Evolutionary conservation across 2,329 filamentous ascomycete genomes (phyloP).

Genomic region (Aureobasidium sp.): DNA sequence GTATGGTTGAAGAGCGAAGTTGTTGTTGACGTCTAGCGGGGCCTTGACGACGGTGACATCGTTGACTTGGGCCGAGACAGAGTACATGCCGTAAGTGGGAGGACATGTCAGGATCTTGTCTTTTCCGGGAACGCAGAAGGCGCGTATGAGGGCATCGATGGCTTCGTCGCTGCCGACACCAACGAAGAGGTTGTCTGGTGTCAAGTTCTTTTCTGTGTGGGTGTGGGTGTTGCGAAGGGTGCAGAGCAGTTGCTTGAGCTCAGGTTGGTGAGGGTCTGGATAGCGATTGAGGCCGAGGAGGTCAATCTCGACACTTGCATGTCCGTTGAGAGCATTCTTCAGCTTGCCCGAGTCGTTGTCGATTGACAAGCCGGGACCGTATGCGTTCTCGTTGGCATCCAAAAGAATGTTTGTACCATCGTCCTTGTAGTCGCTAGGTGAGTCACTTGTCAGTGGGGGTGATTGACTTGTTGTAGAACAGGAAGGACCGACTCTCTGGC

Average conservation of each 20-base stretch:
- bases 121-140: conserved; percentile 87
- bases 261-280: conserved; percentile 92
- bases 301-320: conserved; percentile 69
- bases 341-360: conserved; percentile 51
- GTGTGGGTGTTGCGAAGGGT: conserved; percentile 85
- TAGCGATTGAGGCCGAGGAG: conserved; percentile 91
- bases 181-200: conserved; percentile 88
- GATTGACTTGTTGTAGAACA: neutral
- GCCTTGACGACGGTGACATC: conserved; percentile 88
- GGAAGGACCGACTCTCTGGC: conserved; percentile 54
- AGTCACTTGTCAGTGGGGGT: conserved; percentile 26
- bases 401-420: conserved; percentile 96
- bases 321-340: conserved; percentile 47
- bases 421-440: conserved; percentile 88
- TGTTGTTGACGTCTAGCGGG: conserved; percentile 77
- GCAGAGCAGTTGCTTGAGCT: conserved; percentile 90
- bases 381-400: conserved; percentile 98
- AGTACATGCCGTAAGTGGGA: conserved; percentile 99
- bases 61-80: conserved; percentile 94
- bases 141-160: conserved; percentile 93
- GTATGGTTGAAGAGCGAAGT: conserved; percentile 78
- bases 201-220: conserved; percentile 78
- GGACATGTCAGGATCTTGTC: conserved; percentile 97
- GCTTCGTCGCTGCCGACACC: conserved; percentile 98
- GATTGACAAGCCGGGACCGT: conserved; percentile 79